These are phyloP conservation scores for Fusarium sp. DNA, from an alignment of 2,329 filamentous ascomycete genomes.

Conservation along the genomic window DNA sequence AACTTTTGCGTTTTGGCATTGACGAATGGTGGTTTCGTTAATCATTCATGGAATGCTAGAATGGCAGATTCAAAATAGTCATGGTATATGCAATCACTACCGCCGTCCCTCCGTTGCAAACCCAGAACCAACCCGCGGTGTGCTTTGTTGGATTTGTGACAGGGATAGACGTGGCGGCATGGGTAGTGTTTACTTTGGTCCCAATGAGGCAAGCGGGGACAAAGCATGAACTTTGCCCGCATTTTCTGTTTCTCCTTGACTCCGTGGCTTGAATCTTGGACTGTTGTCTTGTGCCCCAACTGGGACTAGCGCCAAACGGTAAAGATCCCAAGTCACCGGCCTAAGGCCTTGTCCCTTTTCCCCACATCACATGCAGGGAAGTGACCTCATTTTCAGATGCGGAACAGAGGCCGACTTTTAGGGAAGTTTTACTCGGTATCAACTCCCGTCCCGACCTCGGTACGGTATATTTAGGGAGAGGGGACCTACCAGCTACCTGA, in stretches of 20 bases:
- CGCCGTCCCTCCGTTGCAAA: constrained; percentile 2
- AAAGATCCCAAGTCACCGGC: constrained; percentile 10
- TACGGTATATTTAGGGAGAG: constrained; percentile 31
- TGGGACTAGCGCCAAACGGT: constrained; percentile 1
- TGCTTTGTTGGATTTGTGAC: constrained; percentile 23
- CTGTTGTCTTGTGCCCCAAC: constrained; percentile 2
- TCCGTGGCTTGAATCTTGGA: constrained; percentile 19
- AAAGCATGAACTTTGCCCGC: constrained; percentile 34
- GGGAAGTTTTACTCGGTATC: constrained; percentile 32
- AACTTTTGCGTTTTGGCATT: constrained; percentile 45
- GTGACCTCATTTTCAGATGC: constrained; percentile 43
- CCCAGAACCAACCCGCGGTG: constrained; percentile 28
- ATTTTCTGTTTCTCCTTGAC: constrained; percentile 39
- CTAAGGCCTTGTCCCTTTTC: constrained; percentile 9
- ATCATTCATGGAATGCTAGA: constrained; percentile 37
- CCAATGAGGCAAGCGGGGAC: constrained; percentile 18
- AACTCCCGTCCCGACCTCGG: constrained; percentile 36
- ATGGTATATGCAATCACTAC: constrained; percentile 19
- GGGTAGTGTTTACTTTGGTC: constrained; percentile 45
- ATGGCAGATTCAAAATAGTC: constrained; percentile 1
- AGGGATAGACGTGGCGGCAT: constrained; percentile 31
- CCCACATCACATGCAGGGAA: constrained; percentile 42
- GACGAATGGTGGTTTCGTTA: constrained; percentile 29
- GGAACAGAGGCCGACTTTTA: constrained; percentile 32
- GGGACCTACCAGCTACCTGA: background rate